Conservation (phyloP, 2,329 filamentous ascomycete species). For the Zymoseptoria crescenta region DNA sequence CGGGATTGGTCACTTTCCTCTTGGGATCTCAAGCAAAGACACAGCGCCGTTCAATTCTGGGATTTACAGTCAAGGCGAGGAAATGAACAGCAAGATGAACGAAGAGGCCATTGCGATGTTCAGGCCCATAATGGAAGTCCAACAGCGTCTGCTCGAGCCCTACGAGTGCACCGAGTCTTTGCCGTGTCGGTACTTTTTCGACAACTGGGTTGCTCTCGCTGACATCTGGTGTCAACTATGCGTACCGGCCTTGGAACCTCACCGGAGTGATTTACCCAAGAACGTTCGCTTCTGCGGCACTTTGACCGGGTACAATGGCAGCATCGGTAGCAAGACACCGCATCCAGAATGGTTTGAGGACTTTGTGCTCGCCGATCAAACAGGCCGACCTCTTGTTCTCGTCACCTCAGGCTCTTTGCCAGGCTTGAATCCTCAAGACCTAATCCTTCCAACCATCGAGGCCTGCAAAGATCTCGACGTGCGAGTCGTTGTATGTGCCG, state of each 20-base stretch:
- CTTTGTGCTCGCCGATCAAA: constrained; percentile 34
- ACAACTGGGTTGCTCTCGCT: constrained; percentile 18
- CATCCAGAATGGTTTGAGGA: constrained; percentile 43
- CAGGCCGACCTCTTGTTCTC: constrained; percentile 34
- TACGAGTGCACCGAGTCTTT: constrained; percentile 4
- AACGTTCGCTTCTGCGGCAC: constrained; percentile 40
- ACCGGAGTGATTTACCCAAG: constrained; percentile 30
- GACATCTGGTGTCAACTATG: constrained; percentile 31
- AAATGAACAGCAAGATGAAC: constrained; percentile 27
- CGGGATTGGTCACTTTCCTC: constrained; percentile 23
- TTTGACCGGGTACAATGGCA: constrained; percentile 13
- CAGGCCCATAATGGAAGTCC: constrained; percentile 21
- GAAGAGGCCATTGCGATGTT: constrained; percentile 18
- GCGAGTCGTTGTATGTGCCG: constrained; percentile 32
- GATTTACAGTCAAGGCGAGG: constrained; percentile 34
- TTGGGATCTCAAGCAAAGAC: constrained; percentile 33
- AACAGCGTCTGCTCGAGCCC: not conserved
- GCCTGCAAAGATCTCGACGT: constrained; percentile 38
- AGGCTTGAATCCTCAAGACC: constrained; percentile 32
- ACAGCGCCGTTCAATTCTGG: constrained; percentile 34
- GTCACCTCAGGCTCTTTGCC: constrained; percentile 44
- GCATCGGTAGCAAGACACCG: constrained; percentile 15
- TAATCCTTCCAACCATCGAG: constrained; percentile 40
- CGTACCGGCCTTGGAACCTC: constrained; percentile 31
- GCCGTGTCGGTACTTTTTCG: constrained; percentile 11